These are phyloP conservation scores for Pseudogymnoascus sp. DNA, from an alignment of 2,329 filamentous ascomycete species.

Conservation along the genomic window DNA sequence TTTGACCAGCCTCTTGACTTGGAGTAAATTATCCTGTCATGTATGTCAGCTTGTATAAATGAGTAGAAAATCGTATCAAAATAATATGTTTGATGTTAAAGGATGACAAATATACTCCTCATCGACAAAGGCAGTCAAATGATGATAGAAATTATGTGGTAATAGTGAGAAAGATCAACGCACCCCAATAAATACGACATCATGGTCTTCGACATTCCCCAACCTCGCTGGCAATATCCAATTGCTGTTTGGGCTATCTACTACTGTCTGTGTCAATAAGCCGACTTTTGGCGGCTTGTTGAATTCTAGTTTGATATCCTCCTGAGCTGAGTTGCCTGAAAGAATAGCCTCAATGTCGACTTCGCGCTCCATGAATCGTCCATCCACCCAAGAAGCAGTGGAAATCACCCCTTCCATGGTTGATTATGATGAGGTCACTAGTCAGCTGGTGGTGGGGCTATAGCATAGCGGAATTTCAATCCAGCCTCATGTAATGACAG, in stretches of 20 bases:
- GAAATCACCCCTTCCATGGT: background rate
- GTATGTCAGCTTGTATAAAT: slow-evolving; percentile 18
- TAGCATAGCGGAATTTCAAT: background rate
- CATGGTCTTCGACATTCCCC: slow-evolving; percentile 60
- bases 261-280: slow-evolving; percentile 68
- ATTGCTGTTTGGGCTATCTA: slow-evolving; percentile 66
- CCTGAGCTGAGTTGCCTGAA: background rate
- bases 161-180: slow-evolving; percentile 29
- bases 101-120: background rate
- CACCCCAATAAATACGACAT: slow-evolving; percentile 80
- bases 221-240: slow-evolving; percentile 75
- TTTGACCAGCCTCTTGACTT: slow-evolving; percentile 65
- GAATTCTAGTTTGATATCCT: slow-evolving; percentile 5
- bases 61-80: background rate
- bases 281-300: slow-evolving; percentile 50
- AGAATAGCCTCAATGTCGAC: slow-evolving; percentile 1
- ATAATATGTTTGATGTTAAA: slow-evolving; percentile 10
- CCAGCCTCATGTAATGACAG: background rate
- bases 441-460: background rate
- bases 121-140: slow-evolving; percentile 2
- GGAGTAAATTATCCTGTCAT: slow-evolving; percentile 63
- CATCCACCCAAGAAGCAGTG: background rate
- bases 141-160: background rate
- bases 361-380: slow-evolving; percentile 4
- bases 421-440: background rate